phyloP scores from a whole-genome alignment of 2,329 filamentous ascomycete species.

The Ceratocystis smalleyi region DNA sequence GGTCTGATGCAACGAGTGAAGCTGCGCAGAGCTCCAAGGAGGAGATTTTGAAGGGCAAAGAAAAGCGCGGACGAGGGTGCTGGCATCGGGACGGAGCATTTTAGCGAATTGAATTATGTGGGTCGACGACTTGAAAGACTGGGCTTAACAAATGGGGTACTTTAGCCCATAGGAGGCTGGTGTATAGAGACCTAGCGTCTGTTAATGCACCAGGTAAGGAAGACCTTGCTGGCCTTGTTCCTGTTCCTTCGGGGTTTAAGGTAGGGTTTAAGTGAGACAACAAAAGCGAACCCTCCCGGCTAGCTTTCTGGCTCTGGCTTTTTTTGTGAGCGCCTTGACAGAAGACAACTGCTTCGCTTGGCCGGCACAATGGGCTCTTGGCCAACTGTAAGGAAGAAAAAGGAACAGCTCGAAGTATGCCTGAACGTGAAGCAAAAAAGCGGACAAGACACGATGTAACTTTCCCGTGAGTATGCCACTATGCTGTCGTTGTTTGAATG shows the following conservation, averaged over 20 bases:
- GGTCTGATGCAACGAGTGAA: background rate
- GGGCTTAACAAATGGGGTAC: background rate
- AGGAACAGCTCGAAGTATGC: background rate
- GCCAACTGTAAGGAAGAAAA: background rate
- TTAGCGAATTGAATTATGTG: conserved; percentile 15
- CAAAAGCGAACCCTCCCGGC: background rate
- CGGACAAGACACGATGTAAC: background rate
- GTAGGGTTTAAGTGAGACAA: conserved; percentile 6
- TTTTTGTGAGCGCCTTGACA: background rate
- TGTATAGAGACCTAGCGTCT: background rate
- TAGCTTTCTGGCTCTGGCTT: background rate
- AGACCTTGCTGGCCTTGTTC: conserved; percentile 2
- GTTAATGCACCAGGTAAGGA: background rate
- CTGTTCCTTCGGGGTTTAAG: conserved; percentile 5
- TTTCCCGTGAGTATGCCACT: background rate
- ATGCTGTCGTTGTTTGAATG: background rate
- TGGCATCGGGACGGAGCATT: conserved; percentile 15
- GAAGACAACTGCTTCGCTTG: background rate
- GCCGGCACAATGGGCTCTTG: background rate
- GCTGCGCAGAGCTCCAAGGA: conserved; percentile 3
- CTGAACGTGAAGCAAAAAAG: background rate
- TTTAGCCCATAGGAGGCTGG: background rate
- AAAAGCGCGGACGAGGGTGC: conserved; percentile 13
- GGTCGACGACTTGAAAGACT: background rate
- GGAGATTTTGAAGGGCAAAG: conserved; percentile 6